Conservation (phyloP, 345 rosid species). For the Salix suchowensis region DNA sequence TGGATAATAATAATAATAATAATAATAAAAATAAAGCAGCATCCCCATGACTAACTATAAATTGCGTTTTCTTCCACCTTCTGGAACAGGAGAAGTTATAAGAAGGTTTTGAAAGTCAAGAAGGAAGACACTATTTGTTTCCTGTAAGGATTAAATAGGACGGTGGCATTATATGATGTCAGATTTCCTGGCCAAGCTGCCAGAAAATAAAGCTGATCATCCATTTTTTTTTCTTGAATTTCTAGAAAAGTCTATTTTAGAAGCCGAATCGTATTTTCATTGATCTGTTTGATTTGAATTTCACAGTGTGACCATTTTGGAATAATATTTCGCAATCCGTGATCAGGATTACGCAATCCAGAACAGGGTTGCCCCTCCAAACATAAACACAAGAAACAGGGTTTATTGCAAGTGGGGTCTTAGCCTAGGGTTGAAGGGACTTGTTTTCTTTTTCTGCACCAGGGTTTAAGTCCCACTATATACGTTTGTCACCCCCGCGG, state of each 20-base stretch:
- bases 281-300: background rate
- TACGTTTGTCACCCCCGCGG: no score
- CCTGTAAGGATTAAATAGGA: background rate
- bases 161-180: constrained; percentile 5
- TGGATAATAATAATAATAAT: no score
- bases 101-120: background rate
- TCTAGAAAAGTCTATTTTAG: background rate
- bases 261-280: background rate
- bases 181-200: constrained; percentile 2
- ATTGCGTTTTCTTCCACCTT: background rate
- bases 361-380: background rate
- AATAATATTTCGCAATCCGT: background rate
- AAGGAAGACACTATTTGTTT: background rate
- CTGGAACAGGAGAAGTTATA: background rate
- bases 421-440: no score
- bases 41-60: no score
- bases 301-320: background rate
- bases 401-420: background rate
- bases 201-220: background rate
- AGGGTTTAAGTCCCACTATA: no score
- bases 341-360: background rate
- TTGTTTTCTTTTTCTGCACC: no score
- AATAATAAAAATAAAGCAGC: no score
- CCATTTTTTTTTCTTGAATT: background rate
- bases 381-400: background rate